Evolutionary conservation across 768 basidiomycete species (phyloP), one percentile per base, ranked within the genome.

Genomic region (Mycena epipterygia): DNA sequence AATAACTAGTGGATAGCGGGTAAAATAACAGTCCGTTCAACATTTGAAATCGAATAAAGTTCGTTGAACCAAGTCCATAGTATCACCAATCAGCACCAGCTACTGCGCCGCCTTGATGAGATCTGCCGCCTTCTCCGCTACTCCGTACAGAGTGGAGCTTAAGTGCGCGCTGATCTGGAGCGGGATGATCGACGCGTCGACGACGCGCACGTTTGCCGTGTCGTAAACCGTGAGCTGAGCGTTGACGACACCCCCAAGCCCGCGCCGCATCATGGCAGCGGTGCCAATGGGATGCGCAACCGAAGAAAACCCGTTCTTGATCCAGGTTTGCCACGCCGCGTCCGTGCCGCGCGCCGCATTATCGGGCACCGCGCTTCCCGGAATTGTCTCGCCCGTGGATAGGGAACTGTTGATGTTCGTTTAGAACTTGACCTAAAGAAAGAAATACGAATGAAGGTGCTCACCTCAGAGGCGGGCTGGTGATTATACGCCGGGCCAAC

Each of bases 91-190:
- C 13, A 0, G n/a, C 5, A 11, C 3, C n/a, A 35, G 29, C 29
- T 69, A 77, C 21, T 79, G 76, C 29, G 79, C 71, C 8, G 84
- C 84, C 72, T 86, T 86, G 75, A 88, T 88, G 42, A 89, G 72
- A 67, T 86, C 84, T 5, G 86, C 87, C 21, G 87, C 87, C 75
- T 88, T 87, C 79, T 88, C 88, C 9, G 87, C 87, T n/a, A 90
- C 80, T 25, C 85, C 87, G 72, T 87, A 89, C 39, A 88, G 75
- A 64, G 88, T 86, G 16, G 84, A 81, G 35, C 81, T 81, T 62
- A 87, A 65, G 69, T 87, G 85, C 4, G 85, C 86, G 67, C 84
- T 84, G 49, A 89, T 73, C 62, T 87, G 86, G 42, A 86, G 65
- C 9, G 88, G 88, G 69, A 88, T 75, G 9, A 88, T 74, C 39